phyloP scores from a whole-genome alignment of 2,329 filamentous ascomycete genomes.

The Phoma sp. region DNA sequence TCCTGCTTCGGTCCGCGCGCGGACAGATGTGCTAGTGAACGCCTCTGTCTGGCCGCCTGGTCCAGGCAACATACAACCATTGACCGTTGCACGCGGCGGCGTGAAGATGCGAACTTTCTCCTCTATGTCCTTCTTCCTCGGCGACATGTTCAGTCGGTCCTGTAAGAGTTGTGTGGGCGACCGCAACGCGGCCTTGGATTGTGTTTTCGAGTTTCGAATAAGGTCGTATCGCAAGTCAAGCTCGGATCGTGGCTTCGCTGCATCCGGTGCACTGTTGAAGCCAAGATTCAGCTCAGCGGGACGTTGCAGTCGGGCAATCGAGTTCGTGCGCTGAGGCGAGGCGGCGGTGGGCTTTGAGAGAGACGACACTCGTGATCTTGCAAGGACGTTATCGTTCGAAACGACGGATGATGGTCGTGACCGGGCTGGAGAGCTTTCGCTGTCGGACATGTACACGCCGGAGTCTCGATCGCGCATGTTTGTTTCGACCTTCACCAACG shows the following conservation, averaged over 20 bases:
- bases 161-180: conserved; percentile 42
- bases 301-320: conserved; percentile 30
- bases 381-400: conserved; percentile 14
- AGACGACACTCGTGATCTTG: conserved; percentile 19
- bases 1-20: conserved; percentile 33
- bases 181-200: conserved; percentile 36
- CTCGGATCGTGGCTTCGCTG: conserved; percentile 36
- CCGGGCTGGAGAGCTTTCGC: conserved; percentile 12
- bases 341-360: conserved; percentile 11
- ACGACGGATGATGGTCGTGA: conserved; percentile 20
- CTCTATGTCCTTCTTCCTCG: conserved; percentile 22
- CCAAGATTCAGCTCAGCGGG: conserved; percentile 41
- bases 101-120: conserved; percentile 35
- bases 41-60: conserved; percentile 28
- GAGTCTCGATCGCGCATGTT: conserved; percentile 30
- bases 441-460: conserved; percentile 33
- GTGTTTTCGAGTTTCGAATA: conserved; percentile 41
- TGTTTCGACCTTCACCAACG: neutral
- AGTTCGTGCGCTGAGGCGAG: conserved; percentile 23
- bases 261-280: conserved; percentile 8
- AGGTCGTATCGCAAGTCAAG: conserved; percentile 41
- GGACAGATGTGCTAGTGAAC: conserved; percentile 36
- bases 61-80: conserved; percentile 40
- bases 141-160: conserved; percentile 36
- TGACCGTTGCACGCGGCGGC: conserved; percentile 31